Conservation (phyloP, 495 filamentous ascomycete species). For the Penicillium cinerascens region DNA sequence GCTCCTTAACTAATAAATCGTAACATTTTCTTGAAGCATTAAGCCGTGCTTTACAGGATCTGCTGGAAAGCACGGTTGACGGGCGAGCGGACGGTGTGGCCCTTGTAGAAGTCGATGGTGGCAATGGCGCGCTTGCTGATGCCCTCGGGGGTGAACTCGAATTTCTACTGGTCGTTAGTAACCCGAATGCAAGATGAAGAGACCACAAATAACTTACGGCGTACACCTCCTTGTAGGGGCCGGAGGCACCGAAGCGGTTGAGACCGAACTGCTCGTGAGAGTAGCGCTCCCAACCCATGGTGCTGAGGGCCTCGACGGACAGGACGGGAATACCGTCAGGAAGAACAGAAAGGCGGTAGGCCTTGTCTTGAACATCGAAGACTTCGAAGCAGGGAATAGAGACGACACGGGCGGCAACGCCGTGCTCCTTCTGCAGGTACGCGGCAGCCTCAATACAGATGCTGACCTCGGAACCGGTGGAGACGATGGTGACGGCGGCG, state of each 20-base stretch:
- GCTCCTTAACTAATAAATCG: slow-evolving; percentile 25
- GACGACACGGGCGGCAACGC: slow-evolving; percentile 84
- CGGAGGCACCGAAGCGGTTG: slow-evolving; percentile 96
- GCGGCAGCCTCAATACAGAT: slow-evolving; percentile 90
- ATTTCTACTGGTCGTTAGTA: slow-evolving; percentile 61
- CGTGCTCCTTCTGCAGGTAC: slow-evolving; percentile 84
- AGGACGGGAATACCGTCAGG: slow-evolving; percentile 92
- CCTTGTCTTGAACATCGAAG: slow-evolving; percentile 91
- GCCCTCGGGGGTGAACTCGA: slow-evolving; percentile 97
- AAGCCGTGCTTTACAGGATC: slow-evolving; percentile 36
- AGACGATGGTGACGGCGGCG: slow-evolving; percentile 85
- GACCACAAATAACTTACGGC: slow-evolving; percentile 55
- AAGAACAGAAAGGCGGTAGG: slow-evolving; percentile 85
- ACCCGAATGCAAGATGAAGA: neutral
- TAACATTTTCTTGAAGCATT: slow-evolving; percentile 29
- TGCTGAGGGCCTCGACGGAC: slow-evolving; percentile 92
- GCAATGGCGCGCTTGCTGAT: slow-evolving; percentile 88
- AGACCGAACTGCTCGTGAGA: slow-evolving; percentile 98
- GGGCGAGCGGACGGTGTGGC: slow-evolving; percentile 81
- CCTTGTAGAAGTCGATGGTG: slow-evolving; percentile 97
- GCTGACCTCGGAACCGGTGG: slow-evolving; percentile 93
- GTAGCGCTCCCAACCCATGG: slow-evolving; percentile 95
- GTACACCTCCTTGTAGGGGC: slow-evolving; percentile 97
- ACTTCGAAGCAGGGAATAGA: slow-evolving; percentile 97
- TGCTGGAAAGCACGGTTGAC: slow-evolving; percentile 76